Base-by-base conservation (phyloP, 306 rosid species). In the Pterocarpus macrocarpus region DNA sequence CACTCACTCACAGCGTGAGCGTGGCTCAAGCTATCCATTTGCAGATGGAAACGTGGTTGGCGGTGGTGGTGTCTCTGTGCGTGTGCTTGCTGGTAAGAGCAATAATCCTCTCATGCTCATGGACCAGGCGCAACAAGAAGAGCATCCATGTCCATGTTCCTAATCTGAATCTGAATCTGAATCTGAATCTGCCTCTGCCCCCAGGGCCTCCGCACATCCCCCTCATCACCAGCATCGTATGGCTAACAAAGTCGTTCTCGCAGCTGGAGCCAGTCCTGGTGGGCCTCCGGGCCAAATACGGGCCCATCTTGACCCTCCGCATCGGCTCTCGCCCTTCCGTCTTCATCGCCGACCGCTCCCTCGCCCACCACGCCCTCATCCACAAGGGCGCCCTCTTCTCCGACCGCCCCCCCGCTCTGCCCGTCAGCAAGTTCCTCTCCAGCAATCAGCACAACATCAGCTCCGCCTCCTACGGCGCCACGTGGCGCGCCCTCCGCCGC, bases 401-500 rank as follows among this genome's bases (percentile, higher is more conserved):
- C 3, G 67, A 74, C 33, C 88, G 90, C 10, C 88, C 90, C 3
- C 50, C 44, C 9, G 1, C 80, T 0, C 78, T 12, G 0, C 13
- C 82, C 0, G 17, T 68, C 33, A 0, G 0, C 2, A 41, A 30
- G 5, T 5, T 87, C 53, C 0, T 43, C 10, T 7, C 22, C 59
- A 34, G 84, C 4, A 8, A 81, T 66, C 88, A 78, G 1, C 84
- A 50, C 7, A 84, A 45, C 41, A 78, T 87, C 35, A 70, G 16
- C 76, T 62, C 80, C 41, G 87, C 86, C 43, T 41, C 10, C 28
- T 87, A 87, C 35, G 88, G 88, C 1, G 5, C 86, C 52, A 78
- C 80, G 1, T 87, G 90, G 90, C 88, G 90, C 7, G 2, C 69
- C 39, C 79, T 87, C 53, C 88, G 90, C 2, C 90, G 90, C 4